phyloP scores from a whole-genome alignment of 768 basidiomycete species.

The Xerocomellus amylosporus region DNA sequence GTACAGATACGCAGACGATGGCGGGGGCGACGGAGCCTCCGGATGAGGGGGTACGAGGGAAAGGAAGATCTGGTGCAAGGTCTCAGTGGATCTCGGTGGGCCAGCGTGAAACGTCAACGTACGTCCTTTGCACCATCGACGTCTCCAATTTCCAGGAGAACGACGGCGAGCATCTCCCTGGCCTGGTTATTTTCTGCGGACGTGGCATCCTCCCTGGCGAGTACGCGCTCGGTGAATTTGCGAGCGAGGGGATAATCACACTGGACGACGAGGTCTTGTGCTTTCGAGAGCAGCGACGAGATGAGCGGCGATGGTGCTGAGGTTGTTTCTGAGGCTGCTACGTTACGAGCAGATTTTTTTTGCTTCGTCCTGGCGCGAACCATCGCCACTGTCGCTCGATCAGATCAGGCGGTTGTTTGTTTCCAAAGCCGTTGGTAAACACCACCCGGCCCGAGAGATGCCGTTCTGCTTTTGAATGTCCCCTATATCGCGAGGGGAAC shows the following conservation, averaged over 20 bases:
- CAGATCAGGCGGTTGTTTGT: conserved; percentile 18
- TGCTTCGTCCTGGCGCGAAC: conserved; percentile 53
- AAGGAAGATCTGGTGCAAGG: conserved; percentile 53
- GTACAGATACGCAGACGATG: conserved; percentile 81
- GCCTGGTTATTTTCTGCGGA: conserved; percentile 58
- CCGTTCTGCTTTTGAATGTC: not conserved
- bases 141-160: conserved; percentile 76
- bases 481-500: no score
- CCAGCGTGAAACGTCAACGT: conserved; percentile 21
- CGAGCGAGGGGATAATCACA: conserved; percentile 82
- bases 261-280: conserved; percentile 76
- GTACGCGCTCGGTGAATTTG: conserved; percentile 64
- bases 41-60: conserved; percentile 59
- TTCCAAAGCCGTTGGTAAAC: conserved; percentile 16
- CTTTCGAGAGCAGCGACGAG: conserved; percentile 65
- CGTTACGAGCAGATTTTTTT: conserved; percentile 16
- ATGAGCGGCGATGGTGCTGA: conserved; percentile 41
- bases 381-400: conserved; percentile 37
- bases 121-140: conserved; percentile 69
- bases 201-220: conserved; percentile 50
- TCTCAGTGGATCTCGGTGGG: not conserved
- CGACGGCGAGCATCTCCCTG: conserved; percentile 77
- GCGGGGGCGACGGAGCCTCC: conserved; percentile 55
- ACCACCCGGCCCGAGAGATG: not conserved
- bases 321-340: conserved; percentile 12